phyloP scores from a whole-genome alignment of 352 stramenopile species.

The Thraustochytrium sp. region DNA sequence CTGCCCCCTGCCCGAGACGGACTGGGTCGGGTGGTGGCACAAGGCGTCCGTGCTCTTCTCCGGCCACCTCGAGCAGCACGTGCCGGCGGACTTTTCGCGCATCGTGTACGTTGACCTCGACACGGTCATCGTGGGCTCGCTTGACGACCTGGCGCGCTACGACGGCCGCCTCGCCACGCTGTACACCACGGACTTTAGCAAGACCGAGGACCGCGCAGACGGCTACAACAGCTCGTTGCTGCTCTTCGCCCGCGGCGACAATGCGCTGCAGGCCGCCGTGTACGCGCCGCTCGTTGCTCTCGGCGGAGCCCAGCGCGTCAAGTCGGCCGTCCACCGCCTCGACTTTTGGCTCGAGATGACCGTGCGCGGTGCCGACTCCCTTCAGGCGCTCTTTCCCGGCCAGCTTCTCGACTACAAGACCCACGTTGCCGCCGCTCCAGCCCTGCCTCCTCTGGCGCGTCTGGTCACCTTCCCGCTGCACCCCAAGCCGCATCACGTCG shows the following conservation, averaged over 20 bases:
- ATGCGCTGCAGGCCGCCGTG: constrained; percentile 50
- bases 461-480: constrained; percentile 72
- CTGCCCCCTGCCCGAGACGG: background rate
- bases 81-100: constrained; percentile 6
- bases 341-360: constrained; percentile 76
- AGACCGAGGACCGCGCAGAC: constrained; percentile 57
- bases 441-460: constrained; percentile 49
- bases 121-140: constrained; percentile 54
- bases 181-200: constrained; percentile 63
- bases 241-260: constrained; percentile 50
- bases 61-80: constrained; percentile 10
- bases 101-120: constrained; percentile 69
- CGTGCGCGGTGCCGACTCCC: constrained; percentile 48
- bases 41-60: constrained; percentile 65
- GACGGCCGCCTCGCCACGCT: constrained; percentile 52
- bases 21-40: constrained; percentile 64
- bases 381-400: constrained; percentile 57
- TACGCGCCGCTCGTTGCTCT: constrained; percentile 51
- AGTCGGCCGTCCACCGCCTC: constrained; percentile 69
- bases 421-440: constrained; percentile 43
- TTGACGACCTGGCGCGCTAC: constrained; percentile 41
- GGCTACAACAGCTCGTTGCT: constrained; percentile 72
- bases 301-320: constrained; percentile 50
- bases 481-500: constrained; percentile 64
- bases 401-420: constrained; percentile 67